Percentiles rank a stretch among this genome's conserved stretches.
phyloP scores from a whole-genome alignment of 129 eudicot genomes.

The Helichrysum umbraculigerum region DNA sequence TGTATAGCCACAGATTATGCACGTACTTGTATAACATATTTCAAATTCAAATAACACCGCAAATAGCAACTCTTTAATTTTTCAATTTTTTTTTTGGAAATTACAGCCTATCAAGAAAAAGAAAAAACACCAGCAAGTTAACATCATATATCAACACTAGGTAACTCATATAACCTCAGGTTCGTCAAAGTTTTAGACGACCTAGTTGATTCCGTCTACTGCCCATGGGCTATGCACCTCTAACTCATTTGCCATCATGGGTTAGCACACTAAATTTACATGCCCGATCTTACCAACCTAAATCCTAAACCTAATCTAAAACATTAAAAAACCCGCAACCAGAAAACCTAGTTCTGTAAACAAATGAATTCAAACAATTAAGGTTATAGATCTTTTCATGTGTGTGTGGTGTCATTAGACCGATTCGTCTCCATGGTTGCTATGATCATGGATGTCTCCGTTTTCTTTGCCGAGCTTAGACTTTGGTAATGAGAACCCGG shows the following conservation, averaged over 20 bases:
- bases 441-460: slow-evolving; percentile 45
- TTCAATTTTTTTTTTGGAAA: neutral
- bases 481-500: slow-evolving; percentile 61
- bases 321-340: slow-evolving; percentile 17
- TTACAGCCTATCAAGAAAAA: neutral
- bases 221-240: neutral
- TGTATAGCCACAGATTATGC: neutral
- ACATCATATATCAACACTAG: slow-evolving; percentile 6
- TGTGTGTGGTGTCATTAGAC: slow-evolving; percentile 38
- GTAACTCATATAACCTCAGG: neutral
- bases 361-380: slow-evolving; percentile 35
- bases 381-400: slow-evolving; percentile 4
- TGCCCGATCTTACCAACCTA: slow-evolving; percentile 28
- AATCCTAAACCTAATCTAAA: slow-evolving; percentile 34
- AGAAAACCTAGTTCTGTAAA: slow-evolving; percentile 5
- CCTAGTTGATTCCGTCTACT: neutral
- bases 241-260: neutral
- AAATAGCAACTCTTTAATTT: neutral
- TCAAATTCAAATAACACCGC: neutral
- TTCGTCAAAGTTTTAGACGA: neutral
- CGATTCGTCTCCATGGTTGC: slow-evolving; percentile 55
- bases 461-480: slow-evolving; percentile 89
- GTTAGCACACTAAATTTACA: neutral
- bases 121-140: neutral
- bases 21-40: neutral